These are phyloP conservation scores for Rhodomyrtus tomentosa DNA, from an alignment of 345 rosid genomes.

Conservation along the genomic window DNA sequence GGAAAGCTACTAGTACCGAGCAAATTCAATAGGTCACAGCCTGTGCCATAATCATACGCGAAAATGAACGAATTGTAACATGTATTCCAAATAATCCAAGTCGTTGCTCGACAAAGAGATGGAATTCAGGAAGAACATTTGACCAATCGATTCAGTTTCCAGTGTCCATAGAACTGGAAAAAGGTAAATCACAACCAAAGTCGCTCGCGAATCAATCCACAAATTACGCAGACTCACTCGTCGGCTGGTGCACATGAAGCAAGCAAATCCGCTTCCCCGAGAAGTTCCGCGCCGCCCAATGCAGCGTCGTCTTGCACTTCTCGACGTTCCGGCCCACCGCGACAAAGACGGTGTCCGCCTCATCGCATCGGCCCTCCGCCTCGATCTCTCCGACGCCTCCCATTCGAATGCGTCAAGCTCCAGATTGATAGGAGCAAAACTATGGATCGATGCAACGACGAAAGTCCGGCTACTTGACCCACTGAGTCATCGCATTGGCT, in stretches of 20 bases:
- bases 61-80: background rate
- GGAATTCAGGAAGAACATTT: background rate
- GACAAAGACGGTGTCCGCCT: constrained; percentile 58
- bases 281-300: constrained; percentile 63
- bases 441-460: background rate
- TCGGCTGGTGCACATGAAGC: constrained; percentile 63
- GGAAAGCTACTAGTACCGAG: background rate
- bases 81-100: background rate
- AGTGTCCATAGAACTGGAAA: background rate
- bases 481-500: background rate
- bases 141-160: background rate
- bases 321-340: constrained; percentile 67
- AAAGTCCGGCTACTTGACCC: background rate
- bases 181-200: background rate
- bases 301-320: constrained; percentile 41
- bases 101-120: background rate
- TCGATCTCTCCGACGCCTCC: background rate
- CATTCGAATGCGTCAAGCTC: background rate
- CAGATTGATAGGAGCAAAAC: too few relatives aligned
- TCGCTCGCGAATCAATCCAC: background rate
- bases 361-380: constrained; percentile 11
- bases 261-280: constrained; percentile 59
- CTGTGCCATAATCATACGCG: background rate
- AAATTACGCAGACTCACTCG: constrained; percentile 28
- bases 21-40: background rate